phyloP scores from a whole-genome alignment of 352 stramenopile genomes.

The Chrysophaeum taylorii region DNA sequence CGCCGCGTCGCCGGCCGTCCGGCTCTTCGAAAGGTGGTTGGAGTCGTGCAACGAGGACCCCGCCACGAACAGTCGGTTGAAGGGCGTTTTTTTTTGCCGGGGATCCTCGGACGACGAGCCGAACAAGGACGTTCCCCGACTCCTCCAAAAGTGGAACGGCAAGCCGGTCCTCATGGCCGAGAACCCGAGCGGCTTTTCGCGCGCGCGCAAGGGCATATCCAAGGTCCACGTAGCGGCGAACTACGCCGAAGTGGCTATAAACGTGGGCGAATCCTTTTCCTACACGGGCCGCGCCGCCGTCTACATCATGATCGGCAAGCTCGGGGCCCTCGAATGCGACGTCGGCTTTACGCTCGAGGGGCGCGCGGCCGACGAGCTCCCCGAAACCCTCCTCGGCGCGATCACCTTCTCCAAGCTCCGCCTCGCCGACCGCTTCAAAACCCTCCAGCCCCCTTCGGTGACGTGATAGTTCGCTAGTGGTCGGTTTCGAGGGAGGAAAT shows the following conservation, averaged over 20 bases:
- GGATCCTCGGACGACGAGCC: not conserved
- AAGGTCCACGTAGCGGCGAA: not conserved
- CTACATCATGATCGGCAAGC: constrained; percentile 13
- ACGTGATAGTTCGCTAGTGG: too few relatives aligned
- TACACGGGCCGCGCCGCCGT: constrained; percentile 10
- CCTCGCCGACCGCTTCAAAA: not conserved
- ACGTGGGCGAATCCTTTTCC: constrained; percentile 13
- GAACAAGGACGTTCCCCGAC: not conserved
- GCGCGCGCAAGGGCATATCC: not conserved
- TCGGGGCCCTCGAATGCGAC: not conserved
- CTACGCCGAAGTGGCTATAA: not conserved
- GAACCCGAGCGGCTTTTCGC: not conserved
- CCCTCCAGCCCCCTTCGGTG: too few relatives aligned
- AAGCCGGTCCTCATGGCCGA: constrained; percentile 14
- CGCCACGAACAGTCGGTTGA: not conserved
- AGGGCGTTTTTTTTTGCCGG: constrained; percentile 1
- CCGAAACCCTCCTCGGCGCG: not conserved
- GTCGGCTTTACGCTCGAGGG: constrained; percentile 13
- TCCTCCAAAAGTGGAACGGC: constrained; percentile 8
- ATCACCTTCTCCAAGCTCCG: not conserved
- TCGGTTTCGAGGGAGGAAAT: too few relatives aligned
- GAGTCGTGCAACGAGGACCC: not conserved
- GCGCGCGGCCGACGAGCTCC: not conserved
- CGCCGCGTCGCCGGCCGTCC: not conserved
- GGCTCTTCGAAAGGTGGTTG: not conserved